Evolutionary conservation across 495 filamentous ascomycete species (phyloP), one percentile per base, ranked within the genome.

Genomic region (Penicillium arizonense): DNA sequence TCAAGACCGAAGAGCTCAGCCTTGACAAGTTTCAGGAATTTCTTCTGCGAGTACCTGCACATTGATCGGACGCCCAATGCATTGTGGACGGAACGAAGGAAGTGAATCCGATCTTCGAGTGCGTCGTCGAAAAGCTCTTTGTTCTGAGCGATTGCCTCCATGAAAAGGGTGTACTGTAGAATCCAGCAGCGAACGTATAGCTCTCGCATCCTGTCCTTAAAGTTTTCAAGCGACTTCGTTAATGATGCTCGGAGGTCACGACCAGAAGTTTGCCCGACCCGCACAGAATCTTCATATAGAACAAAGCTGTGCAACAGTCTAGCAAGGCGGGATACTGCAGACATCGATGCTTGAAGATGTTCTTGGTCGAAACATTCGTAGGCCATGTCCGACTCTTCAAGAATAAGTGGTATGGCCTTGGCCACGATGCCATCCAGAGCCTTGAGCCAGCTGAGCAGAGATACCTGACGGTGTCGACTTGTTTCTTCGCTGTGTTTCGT

Each of bases 111-210:
- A 60, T 90, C 87, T 46, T 87, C 88, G 46, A 84, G 75, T 0
- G 83, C 78, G 26, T 76, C 78, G 1, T 80, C 68, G 54, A 91
- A 91, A 0, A 77, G 44, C 11, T 82, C 77, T 13, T 67, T 62
- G 49, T 87, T 86, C 59, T 94, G 89, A 1, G 72, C 59, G 34
- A 90, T 86, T 13, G 81, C 87, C 59, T 92, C 87, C 55, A 87
- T 87, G 13, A 96, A 60, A 46, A 96, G 75, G 0, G 82, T 81
- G 65, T 87, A 88, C 49, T 88, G 82, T 28, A 97, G 69, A 9
- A 87, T 86, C 91, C 94, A 97, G 24, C 84, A 84, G 37, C 89
- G 84, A 6, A 97, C 85, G 56, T 96, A 87, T 81, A 96, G 89
- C 52, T 97, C 92, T 33, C 90, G 83, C 36, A 96, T 80, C 63